A percentile compares a stretch with the other conserved stretches of the same genome.
Evolutionary conservation across 2,329 filamentous ascomycete species (phyloP).

Genomic region (Aspergillus alliaceus): DNA sequence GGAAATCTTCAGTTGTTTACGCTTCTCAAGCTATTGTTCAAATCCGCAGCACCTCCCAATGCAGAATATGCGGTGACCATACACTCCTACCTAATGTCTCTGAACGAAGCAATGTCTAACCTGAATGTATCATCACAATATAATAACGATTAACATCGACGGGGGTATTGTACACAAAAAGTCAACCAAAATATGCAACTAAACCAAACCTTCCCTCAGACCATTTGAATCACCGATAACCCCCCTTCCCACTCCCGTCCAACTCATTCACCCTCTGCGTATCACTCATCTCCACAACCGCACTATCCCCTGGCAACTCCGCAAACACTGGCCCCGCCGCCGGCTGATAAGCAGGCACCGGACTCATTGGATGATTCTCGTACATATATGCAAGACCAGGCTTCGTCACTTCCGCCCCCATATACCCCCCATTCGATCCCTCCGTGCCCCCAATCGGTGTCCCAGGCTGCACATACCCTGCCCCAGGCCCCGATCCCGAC

Average conservation of each 20-base stretch:
- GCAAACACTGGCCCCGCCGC: background rate
- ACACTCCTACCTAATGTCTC: too few relatives aligned
- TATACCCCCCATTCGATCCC: background rate
- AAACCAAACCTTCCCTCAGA: too few relatives aligned
- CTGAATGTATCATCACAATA: too few relatives aligned
- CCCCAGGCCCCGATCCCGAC: background rate
- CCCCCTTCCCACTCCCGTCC: constrained; percentile 7
- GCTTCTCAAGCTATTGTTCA: background rate
- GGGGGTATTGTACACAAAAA: background rate
- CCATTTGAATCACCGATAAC: background rate
- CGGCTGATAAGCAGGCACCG: background rate
- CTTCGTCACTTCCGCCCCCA: background rate
- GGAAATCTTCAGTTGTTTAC: background rate
- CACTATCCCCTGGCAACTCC: constrained; percentile 8
- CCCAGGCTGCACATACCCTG: background rate
- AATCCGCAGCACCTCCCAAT: too few relatives aligned
- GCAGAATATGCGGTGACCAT: too few relatives aligned
- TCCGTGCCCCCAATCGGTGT: background rate
- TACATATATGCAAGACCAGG: background rate
- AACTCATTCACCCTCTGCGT: constrained; percentile 10
- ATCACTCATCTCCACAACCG: constrained; percentile 13
- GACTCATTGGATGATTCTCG: background rate
- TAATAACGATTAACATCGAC: too few relatives aligned
- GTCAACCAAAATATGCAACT: background rate
- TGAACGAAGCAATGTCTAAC: too few relatives aligned